Evolutionary conservation across 1,139 yeast species (phyloP).

Genomic region (Saccharomycopsis hybrid): DNA sequence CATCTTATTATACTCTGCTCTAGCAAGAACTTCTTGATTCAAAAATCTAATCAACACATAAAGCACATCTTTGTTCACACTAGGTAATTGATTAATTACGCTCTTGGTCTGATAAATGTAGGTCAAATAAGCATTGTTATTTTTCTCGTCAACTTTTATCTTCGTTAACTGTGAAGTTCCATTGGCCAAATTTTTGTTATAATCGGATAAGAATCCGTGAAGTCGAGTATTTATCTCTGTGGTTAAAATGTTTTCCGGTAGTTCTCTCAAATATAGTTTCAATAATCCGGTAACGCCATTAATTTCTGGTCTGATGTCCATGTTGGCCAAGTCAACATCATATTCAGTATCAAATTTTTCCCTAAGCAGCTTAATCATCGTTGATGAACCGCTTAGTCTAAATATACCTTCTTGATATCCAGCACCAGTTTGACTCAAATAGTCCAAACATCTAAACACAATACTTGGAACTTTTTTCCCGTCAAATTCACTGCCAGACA

Average conservation of each 20-base stretch:
- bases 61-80: constrained; percentile 53
- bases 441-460: constrained; percentile 69
- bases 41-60: constrained; percentile 63
- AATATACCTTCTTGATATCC: constrained; percentile 86
- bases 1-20: constrained; percentile 73
- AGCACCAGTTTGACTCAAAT: constrained; percentile 61
- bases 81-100: constrained; percentile 34
- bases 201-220: constrained; percentile 4
- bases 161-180: constrained; percentile 14
- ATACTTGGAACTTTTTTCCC: constrained; percentile 64
- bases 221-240: constrained; percentile 26
- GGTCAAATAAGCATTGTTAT: constrained; percentile 15
- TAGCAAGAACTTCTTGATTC: constrained; percentile 49
- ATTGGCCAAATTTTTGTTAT: constrained; percentile 22
- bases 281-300: constrained; percentile 77
- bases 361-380: constrained; percentile 66
- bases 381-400: constrained; percentile 84
- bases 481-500: constrained; percentile 42
- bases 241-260: constrained; percentile 63
- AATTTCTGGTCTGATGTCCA: constrained; percentile 40
- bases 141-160: constrained; percentile 11
- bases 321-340: constrained; percentile 59
- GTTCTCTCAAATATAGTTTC: constrained; percentile 65
- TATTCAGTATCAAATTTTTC: constrained; percentile 56
- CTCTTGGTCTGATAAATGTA: constrained; percentile 19